Percentiles rank a stretch among this genome's conserved stretches.
Evolutionary conservation across 768 basidiomycete species (phyloP).

Genomic region (Trametes cinnabarina): DNA sequence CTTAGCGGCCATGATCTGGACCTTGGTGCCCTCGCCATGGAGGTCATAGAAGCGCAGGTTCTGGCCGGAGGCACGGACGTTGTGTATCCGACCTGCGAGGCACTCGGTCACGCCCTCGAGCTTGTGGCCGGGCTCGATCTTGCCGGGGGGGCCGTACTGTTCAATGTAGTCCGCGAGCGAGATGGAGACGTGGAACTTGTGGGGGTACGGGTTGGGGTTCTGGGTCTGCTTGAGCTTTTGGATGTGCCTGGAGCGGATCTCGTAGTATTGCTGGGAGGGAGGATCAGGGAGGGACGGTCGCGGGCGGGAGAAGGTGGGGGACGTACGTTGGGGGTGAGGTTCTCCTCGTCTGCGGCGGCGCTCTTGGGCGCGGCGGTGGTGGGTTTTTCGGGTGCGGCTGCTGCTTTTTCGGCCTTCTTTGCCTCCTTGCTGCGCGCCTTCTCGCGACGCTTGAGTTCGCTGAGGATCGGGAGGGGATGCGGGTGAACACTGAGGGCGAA

Average conservation of each 20-base stretch:
- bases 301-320: neutral
- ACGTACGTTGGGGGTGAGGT: slow-evolving; percentile 88
- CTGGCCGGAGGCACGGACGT: slow-evolving; percentile 75
- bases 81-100: slow-evolving; percentile 90
- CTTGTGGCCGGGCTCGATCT: slow-evolving; percentile 65
- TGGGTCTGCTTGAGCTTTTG: slow-evolving; percentile 80
- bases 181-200: slow-evolving; percentile 91
- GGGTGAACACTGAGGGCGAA: neutral
- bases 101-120: slow-evolving; percentile 55
- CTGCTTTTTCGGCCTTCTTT: slow-evolving; percentile 77
- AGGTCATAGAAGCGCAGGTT: slow-evolving; percentile 95
- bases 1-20: slow-evolving; percentile 92
- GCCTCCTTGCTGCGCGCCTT: slow-evolving; percentile 74
- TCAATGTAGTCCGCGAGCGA: slow-evolving; percentile 75
- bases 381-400: slow-evolving; percentile 44
- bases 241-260: slow-evolving; percentile 87
- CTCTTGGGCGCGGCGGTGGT: slow-evolving; percentile 34
- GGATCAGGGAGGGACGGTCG: neutral
- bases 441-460: slow-evolving; percentile 91
- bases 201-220: slow-evolving; percentile 93
- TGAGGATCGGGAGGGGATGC: slow-evolving; percentile 29
- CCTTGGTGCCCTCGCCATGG: slow-evolving; percentile 86
- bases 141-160: slow-evolving; percentile 69
- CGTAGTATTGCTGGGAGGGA: slow-evolving; percentile 85
- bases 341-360: slow-evolving; percentile 60